phyloP scores from a whole-genome alignment of 352 stramenopile species.

The Phytophthora idaei region DNA sequence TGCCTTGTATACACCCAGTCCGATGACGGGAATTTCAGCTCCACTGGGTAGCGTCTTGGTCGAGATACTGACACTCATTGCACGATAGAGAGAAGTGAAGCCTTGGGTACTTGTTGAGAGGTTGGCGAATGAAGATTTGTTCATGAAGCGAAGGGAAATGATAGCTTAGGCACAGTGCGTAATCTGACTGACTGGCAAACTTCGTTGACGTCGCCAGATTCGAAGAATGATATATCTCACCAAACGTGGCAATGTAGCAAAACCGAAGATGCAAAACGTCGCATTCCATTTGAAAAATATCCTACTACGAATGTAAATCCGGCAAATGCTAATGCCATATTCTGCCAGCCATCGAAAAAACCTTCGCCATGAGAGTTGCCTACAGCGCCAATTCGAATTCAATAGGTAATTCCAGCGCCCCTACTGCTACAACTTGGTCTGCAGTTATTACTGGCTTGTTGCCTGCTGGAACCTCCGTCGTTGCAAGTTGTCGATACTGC shows the following conservation, averaged over 20 bases:
- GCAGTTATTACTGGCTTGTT: neutral
- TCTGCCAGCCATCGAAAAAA: neutral
- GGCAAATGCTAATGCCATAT: too few species aligned
- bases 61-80: constrained; percentile 11
- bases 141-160: neutral
- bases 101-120: neutral
- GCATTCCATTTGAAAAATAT: too few species aligned
- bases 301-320: too few species aligned
- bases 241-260: too few species aligned
- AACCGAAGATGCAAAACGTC: too few species aligned
- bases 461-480: neutral
- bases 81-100: neutral
- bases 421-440: neutral
- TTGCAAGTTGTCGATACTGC: neutral
- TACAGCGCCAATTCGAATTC: neutral
- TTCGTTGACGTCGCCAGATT: neutral
- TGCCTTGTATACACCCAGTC: constrained; percentile 59
- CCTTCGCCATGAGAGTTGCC: neutral
- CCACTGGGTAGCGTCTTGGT: constrained; percentile 49
- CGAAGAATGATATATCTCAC: too few species aligned
- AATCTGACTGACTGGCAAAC: neutral
- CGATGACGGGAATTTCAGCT: constrained; percentile 44
- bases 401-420: neutral
- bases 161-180: neutral
- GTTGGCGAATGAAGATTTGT: constrained; percentile 1